A percentile compares a stretch with the other conserved stretches of the same genome.
Evolutionary conservation across 352 stramenopile species (phyloP).

Genomic region (Elongisporangium undulatum): DNA sequence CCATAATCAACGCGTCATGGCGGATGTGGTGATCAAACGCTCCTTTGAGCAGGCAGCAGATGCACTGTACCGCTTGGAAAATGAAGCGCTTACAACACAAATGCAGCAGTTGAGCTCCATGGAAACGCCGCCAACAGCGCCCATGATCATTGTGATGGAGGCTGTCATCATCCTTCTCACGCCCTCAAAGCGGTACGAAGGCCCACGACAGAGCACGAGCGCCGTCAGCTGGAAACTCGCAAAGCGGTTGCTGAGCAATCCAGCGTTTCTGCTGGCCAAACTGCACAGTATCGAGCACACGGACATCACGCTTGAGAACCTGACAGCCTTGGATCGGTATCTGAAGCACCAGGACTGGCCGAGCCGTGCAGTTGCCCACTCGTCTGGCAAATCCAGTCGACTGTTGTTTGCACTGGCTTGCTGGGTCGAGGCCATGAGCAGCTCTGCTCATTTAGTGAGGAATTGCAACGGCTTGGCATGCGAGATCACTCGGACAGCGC

Average conservation of each 20-base stretch:
- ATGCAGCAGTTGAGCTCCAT: constrained; percentile 22
- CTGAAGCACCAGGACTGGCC: constrained; percentile 54
- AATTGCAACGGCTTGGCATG: constrained; percentile 37
- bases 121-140: constrained; percentile 5
- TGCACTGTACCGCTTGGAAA: constrained; percentile 17
- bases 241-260: constrained; percentile 41
- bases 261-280: constrained; percentile 40
- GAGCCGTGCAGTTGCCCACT: constrained; percentile 18
- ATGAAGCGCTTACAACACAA: constrained; percentile 10
- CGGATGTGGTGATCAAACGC: constrained; percentile 40
- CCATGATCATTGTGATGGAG: constrained; percentile 73
- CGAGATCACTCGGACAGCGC: constrained; percentile 44
- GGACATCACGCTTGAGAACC: constrained; percentile 42
- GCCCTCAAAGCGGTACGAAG: constrained; percentile 55
- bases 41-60: constrained; percentile 37
- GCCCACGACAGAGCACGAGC: constrained; percentile 33
- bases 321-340: constrained; percentile 50
- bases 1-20: constrained; percentile 15
- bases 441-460: constrained; percentile 28
- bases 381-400: constrained; percentile 12
- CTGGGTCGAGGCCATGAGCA: constrained; percentile 41
- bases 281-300: constrained; percentile 38
- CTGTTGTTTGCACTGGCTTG: constrained; percentile 43
- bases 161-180: constrained; percentile 76
- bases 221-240: constrained; percentile 72